Conservation (phyloP, 1,284 basidiomycete species). For the Marasmius tenuissimus region DNA sequence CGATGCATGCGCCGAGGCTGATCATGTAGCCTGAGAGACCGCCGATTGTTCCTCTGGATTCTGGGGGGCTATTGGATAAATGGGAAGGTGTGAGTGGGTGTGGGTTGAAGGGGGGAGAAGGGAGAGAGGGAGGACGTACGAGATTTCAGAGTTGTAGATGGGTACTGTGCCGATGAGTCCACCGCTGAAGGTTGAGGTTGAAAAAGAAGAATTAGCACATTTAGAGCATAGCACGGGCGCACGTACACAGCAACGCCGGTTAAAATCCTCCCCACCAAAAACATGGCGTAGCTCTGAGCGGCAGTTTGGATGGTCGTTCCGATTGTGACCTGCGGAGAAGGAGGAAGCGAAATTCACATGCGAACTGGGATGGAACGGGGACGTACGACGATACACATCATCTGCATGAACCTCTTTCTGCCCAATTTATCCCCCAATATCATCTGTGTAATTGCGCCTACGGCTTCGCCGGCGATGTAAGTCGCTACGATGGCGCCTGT, state of each 20-base stretch:
- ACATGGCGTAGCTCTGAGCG: slow-evolving; percentile 19
- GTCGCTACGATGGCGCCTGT: slow-evolving; percentile 19
- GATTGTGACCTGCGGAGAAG: not conserved
- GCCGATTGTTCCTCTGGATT: slow-evolving; percentile 16
- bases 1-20: slow-evolving; percentile 13
- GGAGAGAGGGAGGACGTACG: slow-evolving; percentile 3
- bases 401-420: slow-evolving; percentile 18
- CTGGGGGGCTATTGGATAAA: slow-evolving; percentile 11
- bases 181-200: slow-evolving; percentile 5
- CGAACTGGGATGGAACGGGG: too few relatives aligned
- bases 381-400: slow-evolving; percentile 16
- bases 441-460: slow-evolving; percentile 18
- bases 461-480: slow-evolving; percentile 19
- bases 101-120: not conserved
- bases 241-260: slow-evolving; percentile 20
- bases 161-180: slow-evolving; percentile 18
- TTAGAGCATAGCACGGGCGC: not conserved
- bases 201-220: too few relatives aligned
- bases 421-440: slow-evolving; percentile 17
- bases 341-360: not conserved
- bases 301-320: slow-evolving; percentile 19
- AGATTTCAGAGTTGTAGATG: slow-evolving; percentile 20
- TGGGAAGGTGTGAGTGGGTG: too few relatives aligned
- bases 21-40: slow-evolving; percentile 19
- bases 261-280: slow-evolving; percentile 16